phyloP scores from a whole-genome alignment of 805 yeast species.

The Middelhovenomyces tepae region DNA sequence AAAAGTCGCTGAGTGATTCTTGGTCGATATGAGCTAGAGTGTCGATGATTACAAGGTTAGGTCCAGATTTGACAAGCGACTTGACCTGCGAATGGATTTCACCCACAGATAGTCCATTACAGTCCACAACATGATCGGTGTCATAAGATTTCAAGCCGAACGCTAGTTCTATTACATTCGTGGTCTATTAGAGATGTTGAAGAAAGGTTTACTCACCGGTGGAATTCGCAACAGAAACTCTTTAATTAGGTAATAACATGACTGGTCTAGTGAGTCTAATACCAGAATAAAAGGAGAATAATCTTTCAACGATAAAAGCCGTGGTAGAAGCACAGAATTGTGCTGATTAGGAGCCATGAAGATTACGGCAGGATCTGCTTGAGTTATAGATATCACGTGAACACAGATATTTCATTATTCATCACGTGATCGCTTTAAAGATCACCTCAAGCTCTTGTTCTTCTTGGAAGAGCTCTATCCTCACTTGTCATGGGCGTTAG shows the following conservation, averaged over 20 bases:
- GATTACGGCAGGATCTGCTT: no score
- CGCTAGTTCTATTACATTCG: neutral
- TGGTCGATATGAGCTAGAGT: slow-evolving; percentile 52
- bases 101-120: no score
- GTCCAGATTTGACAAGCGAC: no score
- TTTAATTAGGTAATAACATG: slow-evolving; percentile 44
- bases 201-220: slow-evolving; percentile 8
- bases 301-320: slow-evolving; percentile 66
- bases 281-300: slow-evolving; percentile 62
- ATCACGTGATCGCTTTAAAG: no score
- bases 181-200: neutral
- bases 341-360: no score
- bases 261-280: slow-evolving; percentile 62
- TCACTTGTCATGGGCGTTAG: slow-evolving; percentile 99
- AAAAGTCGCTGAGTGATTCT: slow-evolving; percentile 39
- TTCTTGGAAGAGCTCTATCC: no score
- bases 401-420: no score
- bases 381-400: no score
- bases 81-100: no score
- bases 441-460: no score
- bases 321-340: slow-evolving; percentile 42
- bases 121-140: slow-evolving; percentile 1
- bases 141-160: neutral
- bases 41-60: slow-evolving; percentile 53
- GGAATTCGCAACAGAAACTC: slow-evolving; percentile 46